phyloP scores from a whole-genome alignment of 805 yeast species.

The Yarrowia divulgata region DNA sequence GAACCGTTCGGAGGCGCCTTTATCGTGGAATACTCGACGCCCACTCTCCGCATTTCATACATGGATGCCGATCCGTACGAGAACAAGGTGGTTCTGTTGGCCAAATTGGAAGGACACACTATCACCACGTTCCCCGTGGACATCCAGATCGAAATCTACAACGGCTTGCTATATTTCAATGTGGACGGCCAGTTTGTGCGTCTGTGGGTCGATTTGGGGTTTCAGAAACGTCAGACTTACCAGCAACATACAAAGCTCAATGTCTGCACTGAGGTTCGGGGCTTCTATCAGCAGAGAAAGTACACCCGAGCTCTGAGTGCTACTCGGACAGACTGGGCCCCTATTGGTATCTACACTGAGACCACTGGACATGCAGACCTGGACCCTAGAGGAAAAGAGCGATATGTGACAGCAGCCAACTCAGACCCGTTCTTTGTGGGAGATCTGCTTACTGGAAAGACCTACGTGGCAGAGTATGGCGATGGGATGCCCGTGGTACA shows the following conservation, averaged over 20 bases:
- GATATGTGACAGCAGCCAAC: slow-evolving; percentile 3
- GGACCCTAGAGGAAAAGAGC: slow-evolving; percentile 16
- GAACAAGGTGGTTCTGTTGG: slow-evolving; percentile 14
- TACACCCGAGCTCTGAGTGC: slow-evolving; percentile 17
- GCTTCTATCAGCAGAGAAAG: slow-evolving; percentile 12
- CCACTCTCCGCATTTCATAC: slow-evolving; percentile 1
- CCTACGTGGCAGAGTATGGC: not conserved
- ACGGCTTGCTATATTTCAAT: slow-evolving; percentile 6
- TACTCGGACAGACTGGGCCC: slow-evolving; percentile 13
- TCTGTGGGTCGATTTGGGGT: slow-evolving; percentile 19
- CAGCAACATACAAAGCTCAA: not conserved
- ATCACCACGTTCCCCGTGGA: slow-evolving; percentile 16
- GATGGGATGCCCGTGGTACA: slow-evolving; percentile 14
- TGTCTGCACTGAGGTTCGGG: not conserved
- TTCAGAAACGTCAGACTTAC: slow-evolving; percentile 16
- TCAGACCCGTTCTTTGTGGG: slow-evolving; percentile 7
- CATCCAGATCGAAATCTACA: slow-evolving; percentile 24
- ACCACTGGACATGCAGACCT: slow-evolving; percentile 4
- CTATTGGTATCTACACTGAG: slow-evolving; percentile 9
- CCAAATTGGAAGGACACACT: slow-evolving; percentile 14
- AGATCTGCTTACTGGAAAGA: slow-evolving; percentile 4
- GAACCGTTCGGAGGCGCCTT: slow-evolving; percentile 5
- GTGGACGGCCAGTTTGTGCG: slow-evolving; percentile 19
- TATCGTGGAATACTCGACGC: slow-evolving; percentile 14
- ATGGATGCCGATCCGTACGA: slow-evolving; percentile 8